Evolutionary conservation across 352 stramenopile species (phyloP).

Genomic region (Phytophthora agathidicida): DNA sequence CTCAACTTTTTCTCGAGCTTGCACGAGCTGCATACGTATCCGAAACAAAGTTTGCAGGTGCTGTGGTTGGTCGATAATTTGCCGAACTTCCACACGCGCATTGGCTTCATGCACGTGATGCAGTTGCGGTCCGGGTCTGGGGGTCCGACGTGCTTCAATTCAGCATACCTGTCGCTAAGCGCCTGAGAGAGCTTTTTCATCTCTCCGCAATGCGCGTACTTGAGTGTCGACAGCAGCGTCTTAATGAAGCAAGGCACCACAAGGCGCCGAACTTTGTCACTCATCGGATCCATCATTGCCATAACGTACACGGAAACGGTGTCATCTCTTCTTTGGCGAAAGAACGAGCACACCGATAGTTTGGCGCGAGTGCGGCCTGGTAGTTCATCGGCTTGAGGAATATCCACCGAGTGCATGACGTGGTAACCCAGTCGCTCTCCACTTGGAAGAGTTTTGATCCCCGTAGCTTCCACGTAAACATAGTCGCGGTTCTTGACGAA

Average conservation of each 20-base stretch:
- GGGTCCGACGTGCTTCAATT: conserved; percentile 16
- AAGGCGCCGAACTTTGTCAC: conserved; percentile 17
- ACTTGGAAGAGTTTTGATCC: conserved; percentile 30
- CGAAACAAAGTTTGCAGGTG: conserved; percentile 44
- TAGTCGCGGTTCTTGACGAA: conserved; percentile 51
- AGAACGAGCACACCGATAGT: conserved; percentile 44
- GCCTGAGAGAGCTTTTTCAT: conserved; percentile 38
- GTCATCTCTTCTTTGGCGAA: conserved; percentile 34
- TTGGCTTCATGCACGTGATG: conserved; percentile 32
- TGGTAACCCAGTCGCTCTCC: conserved; percentile 52
- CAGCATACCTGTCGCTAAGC: conserved; percentile 21
- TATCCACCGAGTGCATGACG: conserved; percentile 47
- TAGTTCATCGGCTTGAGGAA: conserved; percentile 31
- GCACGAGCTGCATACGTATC: conserved; percentile 36
- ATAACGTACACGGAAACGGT: conserved; percentile 48
- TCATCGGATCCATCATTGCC: conserved; percentile 37
- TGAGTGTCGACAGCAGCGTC: conserved; percentile 26
- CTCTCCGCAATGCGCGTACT: conserved; percentile 33
- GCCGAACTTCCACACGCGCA: conserved; percentile 17
- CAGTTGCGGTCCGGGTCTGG: conserved; percentile 23
- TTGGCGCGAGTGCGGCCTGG: conserved; percentile 33
- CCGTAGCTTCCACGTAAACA: conserved; percentile 60
- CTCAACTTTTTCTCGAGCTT: conserved; percentile 40
- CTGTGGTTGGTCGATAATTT: conserved; percentile 9
- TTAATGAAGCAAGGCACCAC: conserved; percentile 32